phyloP scores from a whole-genome alignment of 2,329 filamentous ascomycete genomes.

The Penicillium sclerotiorum region DNA sequence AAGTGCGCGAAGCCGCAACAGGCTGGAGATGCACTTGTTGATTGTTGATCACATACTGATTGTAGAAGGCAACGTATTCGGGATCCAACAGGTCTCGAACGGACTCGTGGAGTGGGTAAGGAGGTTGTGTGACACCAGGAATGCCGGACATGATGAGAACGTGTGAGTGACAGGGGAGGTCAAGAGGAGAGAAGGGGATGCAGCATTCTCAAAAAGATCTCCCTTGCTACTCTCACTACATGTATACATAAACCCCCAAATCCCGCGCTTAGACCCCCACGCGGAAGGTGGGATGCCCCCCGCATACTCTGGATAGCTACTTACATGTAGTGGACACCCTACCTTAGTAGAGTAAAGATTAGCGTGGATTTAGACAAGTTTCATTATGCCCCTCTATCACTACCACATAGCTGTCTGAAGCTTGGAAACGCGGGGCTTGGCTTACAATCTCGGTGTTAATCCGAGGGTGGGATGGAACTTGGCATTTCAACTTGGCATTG shows the following conservation, averaged over 20 bases:
- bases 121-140: conserved; percentile 31
- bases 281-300: not conserved
- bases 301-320: not conserved
- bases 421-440: not conserved
- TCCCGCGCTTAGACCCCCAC: not conserved
- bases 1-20: conserved; percentile 54
- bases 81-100: conserved; percentile 51
- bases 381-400: no score
- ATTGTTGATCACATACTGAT: conserved; percentile 53
- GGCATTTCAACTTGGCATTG: no score
- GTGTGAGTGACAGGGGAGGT: not conserved
- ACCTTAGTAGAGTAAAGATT: no score
- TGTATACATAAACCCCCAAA: not conserved
- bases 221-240: not conserved
- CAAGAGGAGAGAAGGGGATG: not conserved
- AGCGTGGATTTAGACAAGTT: not conserved
- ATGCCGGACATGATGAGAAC: conserved; percentile 10
- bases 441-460: not conserved
- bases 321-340: no score
- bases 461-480: not conserved
- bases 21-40: conserved; percentile 60
- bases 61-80: conserved; percentile 58
- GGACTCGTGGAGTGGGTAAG: conserved; percentile 54
- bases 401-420: no score
- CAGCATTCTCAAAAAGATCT: not conserved